Percentiles rank a stretch among this genome's conserved stretches.
These are phyloP conservation scores for Tetrahymena elliotti DNA, from an alignment of 73 alveolate genomes.

Conservation along the genomic window DNA sequence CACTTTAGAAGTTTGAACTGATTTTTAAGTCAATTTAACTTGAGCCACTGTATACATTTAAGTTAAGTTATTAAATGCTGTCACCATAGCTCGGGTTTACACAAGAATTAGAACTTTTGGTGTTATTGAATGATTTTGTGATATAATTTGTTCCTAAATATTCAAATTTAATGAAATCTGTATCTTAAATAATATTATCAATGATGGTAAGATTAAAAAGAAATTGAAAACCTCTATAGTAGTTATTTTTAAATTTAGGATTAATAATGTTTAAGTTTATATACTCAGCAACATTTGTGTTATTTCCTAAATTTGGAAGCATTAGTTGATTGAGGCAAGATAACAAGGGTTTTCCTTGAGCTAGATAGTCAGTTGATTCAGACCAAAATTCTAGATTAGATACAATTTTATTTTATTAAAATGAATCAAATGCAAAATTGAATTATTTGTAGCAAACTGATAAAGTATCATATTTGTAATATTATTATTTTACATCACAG, in stretches of 20 bases:
- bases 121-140: not conserved
- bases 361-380: not conserved
- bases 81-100: not conserved
- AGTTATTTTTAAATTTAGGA: not conserved
- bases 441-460: not conserved
- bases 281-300: not conserved
- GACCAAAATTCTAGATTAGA: not conserved
- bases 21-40: too few relatives aligned
- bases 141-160: not conserved
- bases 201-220: too few relatives aligned
- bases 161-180: not conserved
- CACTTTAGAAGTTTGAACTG: not conserved
- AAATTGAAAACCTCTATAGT: not conserved
- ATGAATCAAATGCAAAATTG: not conserved
- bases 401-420: too few relatives aligned
- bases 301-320: not conserved
- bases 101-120: not conserved
- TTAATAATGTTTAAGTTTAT: too few relatives aligned
- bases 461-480: not conserved
- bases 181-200: not conserved
- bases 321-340: not conserved
- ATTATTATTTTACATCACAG: not conserved
- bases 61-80: not conserved
- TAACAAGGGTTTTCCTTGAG: not conserved
- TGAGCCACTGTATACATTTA: not conserved